These are phyloP conservation scores for Schizopora paradoxa DNA, from an alignment of 1,284 basidiomycete species.

Conservation along the genomic window DNA sequence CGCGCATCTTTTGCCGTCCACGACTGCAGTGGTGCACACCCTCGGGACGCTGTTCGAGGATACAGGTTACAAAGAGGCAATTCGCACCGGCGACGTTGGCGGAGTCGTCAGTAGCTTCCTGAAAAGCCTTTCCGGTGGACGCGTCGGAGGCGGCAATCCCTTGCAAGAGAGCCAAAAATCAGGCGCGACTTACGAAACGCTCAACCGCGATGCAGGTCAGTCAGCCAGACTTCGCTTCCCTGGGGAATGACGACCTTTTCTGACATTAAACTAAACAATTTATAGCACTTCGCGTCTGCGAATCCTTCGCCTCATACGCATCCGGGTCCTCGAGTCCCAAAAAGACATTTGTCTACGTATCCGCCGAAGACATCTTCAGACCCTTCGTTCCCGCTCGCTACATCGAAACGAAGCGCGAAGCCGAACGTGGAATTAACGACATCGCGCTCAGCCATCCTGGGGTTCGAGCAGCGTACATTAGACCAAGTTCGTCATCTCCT, in stretches of 20 bases:
- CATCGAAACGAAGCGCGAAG: constrained; percentile 86
- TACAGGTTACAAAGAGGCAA: constrained; percentile 71
- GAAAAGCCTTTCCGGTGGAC: constrained; percentile 29
- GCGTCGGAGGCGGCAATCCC: constrained; percentile 58
- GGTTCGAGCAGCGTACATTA: constrained; percentile 70
- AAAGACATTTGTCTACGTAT: constrained; percentile 86
- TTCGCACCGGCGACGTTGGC: constrained; percentile 53
- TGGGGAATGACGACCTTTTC: too few relatives aligned
- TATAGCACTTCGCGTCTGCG: constrained; percentile 68
- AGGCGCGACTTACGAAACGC: constrained; percentile 60
- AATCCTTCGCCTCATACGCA: constrained; percentile 52
- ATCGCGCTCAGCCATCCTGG: constrained; percentile 38
- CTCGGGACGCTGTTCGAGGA: constrained; percentile 90
- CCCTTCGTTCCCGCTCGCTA: constrained; percentile 84
- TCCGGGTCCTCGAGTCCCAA: constrained; percentile 32
- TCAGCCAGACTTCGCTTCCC: constrained; percentile 11
- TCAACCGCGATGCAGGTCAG: constrained; percentile 91
- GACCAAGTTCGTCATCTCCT: constrained; percentile 63
- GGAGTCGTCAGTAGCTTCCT: constrained; percentile 48
- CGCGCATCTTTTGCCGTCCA: constrained; percentile 56
- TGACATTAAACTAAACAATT: too few relatives aligned
- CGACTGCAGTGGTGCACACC: constrained; percentile 86
- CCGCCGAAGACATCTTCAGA: constrained; percentile 89
- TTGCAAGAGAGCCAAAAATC: constrained; percentile 41
- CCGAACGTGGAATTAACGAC: constrained; percentile 64